phyloP scores from a whole-genome alignment of 352 stramenopile species.

The Globisporangium paroecandrum region DNA sequence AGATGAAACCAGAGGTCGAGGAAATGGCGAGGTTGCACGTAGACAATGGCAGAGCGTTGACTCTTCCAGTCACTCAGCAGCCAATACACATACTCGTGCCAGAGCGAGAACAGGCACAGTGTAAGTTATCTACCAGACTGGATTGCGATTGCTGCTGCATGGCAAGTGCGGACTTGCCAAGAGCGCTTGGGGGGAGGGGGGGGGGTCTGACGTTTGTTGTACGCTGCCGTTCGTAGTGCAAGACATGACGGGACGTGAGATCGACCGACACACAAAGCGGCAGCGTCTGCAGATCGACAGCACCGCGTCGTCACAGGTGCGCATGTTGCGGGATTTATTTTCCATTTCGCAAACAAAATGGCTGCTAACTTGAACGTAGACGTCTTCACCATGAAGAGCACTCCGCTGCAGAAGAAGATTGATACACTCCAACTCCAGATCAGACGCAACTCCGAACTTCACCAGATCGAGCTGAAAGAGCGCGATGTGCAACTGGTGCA shows the following conservation, averaged over 20 bases:
- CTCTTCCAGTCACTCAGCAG: constrained; percentile 13
- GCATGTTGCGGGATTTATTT: not conserved
- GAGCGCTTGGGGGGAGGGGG: not conserved
- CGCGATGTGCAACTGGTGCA: constrained; percentile 63
- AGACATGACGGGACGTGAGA: constrained; percentile 23
- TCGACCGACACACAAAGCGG: constrained; percentile 33
- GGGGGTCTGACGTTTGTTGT: not conserved
- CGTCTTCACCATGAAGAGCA: constrained; percentile 27
- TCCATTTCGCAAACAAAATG: not conserved
- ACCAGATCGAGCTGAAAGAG: constrained; percentile 70
- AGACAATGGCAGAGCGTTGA: not conserved
- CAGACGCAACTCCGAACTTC: constrained; percentile 41
- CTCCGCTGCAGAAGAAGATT: constrained; percentile 47
- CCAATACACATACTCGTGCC: constrained; percentile 23
- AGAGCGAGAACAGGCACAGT: constrained; percentile 33
- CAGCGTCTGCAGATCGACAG: constrained; percentile 60
- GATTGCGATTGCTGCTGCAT: not conserved
- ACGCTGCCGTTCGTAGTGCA: constrained; percentile 20
- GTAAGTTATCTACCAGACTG: constrained; percentile 16
- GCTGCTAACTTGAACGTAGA: not conserved
- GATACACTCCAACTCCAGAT: constrained; percentile 54
- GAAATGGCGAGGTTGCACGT: constrained; percentile 18
- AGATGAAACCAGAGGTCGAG: constrained; percentile 29
- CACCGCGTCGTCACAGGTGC: constrained; percentile 53
- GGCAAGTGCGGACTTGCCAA: not conserved